A percentile compares a stretch with the other conserved stretches of the same genome.
These are phyloP conservation scores for Anthracocystis setariae DNA, from an alignment of 1,284 basidiomycete species.

Conservation along the genomic window DNA sequence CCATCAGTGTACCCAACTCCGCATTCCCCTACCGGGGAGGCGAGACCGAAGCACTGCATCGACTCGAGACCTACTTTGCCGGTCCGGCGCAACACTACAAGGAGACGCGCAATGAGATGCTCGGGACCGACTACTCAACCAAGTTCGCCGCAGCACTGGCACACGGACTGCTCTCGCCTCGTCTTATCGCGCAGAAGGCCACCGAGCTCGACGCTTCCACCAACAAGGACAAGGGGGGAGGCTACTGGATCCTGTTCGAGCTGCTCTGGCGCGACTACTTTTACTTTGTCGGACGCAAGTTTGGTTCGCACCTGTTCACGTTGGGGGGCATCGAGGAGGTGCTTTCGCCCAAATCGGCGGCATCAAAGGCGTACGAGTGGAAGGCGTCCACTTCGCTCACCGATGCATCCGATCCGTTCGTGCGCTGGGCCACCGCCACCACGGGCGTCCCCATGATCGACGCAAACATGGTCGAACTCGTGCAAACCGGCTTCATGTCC, in stretches of 20 bases:
- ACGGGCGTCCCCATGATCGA: constrained; percentile 63
- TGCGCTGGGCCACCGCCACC: constrained; percentile 43
- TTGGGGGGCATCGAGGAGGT: constrained; percentile 54
- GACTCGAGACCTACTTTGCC: constrained; percentile 54
- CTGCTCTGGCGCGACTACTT: constrained; percentile 68
- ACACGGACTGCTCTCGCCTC: constrained; percentile 55
- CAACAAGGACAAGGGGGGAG: constrained; percentile 31
- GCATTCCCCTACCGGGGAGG: constrained; percentile 60
- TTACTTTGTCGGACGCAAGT: constrained; percentile 66
- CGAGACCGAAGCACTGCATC: constrained; percentile 52
- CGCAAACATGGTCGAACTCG: constrained; percentile 59
- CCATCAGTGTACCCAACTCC: constrained; percentile 23
- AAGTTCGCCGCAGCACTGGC: constrained; percentile 60
- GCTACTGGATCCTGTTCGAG: constrained; percentile 64
- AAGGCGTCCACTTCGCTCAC: constrained; percentile 23
- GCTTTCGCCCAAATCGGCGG: constrained; percentile 38
- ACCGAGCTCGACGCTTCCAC: constrained; percentile 42
- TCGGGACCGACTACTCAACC: constrained; percentile 55
- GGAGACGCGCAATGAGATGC: constrained; percentile 57
- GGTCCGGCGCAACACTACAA: constrained; percentile 51
- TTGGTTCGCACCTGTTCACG: constrained; percentile 55
- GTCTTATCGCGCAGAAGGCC: constrained; percentile 49
- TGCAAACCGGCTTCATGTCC: constrained; percentile 71
- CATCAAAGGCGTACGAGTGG: constrained; percentile 52
- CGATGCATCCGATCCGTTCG: constrained; percentile 45